Evolutionary conservation across 2,329 filamentous ascomycete species (phyloP), one percentile per base, ranked within the genome.

Genomic region (Calonectria naviculata): DNA sequence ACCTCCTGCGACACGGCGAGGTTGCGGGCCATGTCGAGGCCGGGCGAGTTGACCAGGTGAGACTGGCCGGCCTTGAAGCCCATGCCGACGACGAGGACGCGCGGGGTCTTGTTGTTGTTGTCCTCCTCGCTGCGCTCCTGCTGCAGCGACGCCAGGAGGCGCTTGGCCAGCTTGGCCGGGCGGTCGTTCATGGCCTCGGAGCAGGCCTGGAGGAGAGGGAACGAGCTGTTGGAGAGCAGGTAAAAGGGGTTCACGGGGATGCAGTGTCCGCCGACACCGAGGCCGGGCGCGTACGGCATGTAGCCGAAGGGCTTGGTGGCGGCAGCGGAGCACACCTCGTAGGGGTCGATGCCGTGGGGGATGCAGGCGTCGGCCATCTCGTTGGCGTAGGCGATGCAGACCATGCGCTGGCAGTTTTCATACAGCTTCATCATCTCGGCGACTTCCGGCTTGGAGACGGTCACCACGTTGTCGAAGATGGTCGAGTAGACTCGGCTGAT

Each of bases 351-450:
- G 26, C 77, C 82, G 36, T 85, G 81, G 0, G 79, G 72, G 10
- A 78, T 61, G 71, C 87, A 89, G 3, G 87, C 87, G 69, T 89
- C 86, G 3, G 87, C 86, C 85, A 89, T 89, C 72, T 89, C 87
- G 73, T 89, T 89, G 67, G 84, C 86, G 71, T 86, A 89, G 1
- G 87, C 87, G 46, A 88, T 87, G 71, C 83, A 83, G n/a, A 89
- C 79, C 85, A 88, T 89, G 4, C 87, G 82, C 75, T 89, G 86
- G 76, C 88, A 89, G 75, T 89, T 90, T 72, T 89, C 87, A 75
- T 89, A 89, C 7, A 89, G 79, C 75, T 89, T 89, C 69, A 84
- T 87, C 86, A 89, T 89, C 78, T 89, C 88, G 2, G 88, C 88
- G 1, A 89, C 86, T 74, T 89, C 88, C 3, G 88, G 87, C 47